Percentiles rank a stretch among this genome's conserved stretches.
These are phyloP conservation scores for Zygotorulaspora danielsina DNA, from an alignment of 805 yeast genomes.

Conservation along the genomic window DNA sequence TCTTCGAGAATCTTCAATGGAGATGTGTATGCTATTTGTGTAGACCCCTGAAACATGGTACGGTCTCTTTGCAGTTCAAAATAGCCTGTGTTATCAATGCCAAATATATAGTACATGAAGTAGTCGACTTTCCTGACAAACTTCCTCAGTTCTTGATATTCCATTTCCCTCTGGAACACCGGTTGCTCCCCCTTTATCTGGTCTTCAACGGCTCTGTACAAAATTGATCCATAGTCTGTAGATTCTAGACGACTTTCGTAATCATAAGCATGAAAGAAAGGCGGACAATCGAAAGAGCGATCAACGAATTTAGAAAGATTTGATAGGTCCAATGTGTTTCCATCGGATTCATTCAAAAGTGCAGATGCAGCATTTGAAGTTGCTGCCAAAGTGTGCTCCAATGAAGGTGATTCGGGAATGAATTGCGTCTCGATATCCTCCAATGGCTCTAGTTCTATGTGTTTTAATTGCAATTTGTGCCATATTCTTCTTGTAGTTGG, in stretches of 20 bases:
- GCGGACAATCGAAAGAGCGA: conserved; percentile 19
- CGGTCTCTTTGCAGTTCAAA: conserved; percentile 25
- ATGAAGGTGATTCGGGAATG: conserved; percentile 15
- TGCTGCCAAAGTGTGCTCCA: conserved; percentile 8
- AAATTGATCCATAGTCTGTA: conserved; percentile 21
- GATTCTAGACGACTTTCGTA: conserved; percentile 22
- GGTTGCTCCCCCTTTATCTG: conserved; percentile 15
- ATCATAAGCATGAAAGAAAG: conserved; percentile 19
- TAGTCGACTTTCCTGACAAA: conserved; percentile 16
- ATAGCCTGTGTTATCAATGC: conserved; percentile 26
- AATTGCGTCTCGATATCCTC: conserved; percentile 9
- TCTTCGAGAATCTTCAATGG: conserved; percentile 3
- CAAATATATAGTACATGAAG: conserved; percentile 24
- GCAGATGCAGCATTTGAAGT: conserved; percentile 1
- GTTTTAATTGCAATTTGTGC: neutral
- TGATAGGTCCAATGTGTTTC: conserved; percentile 3
- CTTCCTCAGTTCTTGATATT: conserved; percentile 20
- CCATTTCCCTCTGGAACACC: conserved; percentile 26
- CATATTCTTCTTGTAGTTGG: conserved; percentile 1
- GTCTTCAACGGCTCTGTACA: conserved; percentile 19
- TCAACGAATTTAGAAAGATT: conserved; percentile 7
- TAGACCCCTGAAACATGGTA: conserved; percentile 18
- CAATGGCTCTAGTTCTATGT: conserved; percentile 7
- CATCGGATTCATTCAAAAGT: conserved; percentile 4
- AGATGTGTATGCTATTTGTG: conserved; percentile 18